A percentile compares a stretch with the other conserved stretches of the same genome.
Conservation (phyloP, 2,329 filamentous ascomycete species). For the Ceratocystis albifundus region DNA sequence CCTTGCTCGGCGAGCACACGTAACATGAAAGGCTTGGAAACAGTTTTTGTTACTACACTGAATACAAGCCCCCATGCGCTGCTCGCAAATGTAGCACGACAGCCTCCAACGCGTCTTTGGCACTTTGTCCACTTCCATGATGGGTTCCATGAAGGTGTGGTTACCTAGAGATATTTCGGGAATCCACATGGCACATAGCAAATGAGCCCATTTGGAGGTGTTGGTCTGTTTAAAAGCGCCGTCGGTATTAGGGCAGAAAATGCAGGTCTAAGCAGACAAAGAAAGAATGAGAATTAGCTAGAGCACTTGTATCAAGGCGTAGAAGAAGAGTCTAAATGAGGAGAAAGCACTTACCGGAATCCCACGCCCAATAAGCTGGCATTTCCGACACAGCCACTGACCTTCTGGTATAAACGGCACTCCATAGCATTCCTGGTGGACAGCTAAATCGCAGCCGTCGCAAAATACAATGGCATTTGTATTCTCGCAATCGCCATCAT, state of each 20-base stretch:
- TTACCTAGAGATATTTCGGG: constrained; percentile 93
- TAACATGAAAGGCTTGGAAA: constrained; percentile 94
- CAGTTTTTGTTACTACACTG: constrained; percentile 97
- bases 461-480: constrained; percentile 99
- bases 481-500: constrained; percentile 98
- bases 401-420: constrained; percentile 98
- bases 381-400: constrained; percentile 95
- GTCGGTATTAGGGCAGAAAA: constrained; percentile 96
- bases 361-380: constrained; percentile 84
- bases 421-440: constrained; percentile 97
- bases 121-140: constrained; percentile 96
- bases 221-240: constrained; percentile 98
- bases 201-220: constrained; percentile 88
- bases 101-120: constrained; percentile 89
- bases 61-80: constrained; percentile 96
- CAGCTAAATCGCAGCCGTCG: constrained; percentile 91
- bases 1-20: constrained; percentile 76
- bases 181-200: constrained; percentile 97
- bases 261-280: constrained; percentile 55
- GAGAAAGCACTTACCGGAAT: constrained; percentile 52
- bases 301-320: not conserved
- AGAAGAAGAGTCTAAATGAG: not conserved
- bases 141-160: constrained; percentile 93
- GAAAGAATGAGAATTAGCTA: constrained; percentile 11
- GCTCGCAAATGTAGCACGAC: constrained; percentile 90